These are phyloP conservation scores for Trichoderma breve DNA, from an alignment of 2,329 filamentous ascomycete genomes.

Conservation along the genomic window DNA sequence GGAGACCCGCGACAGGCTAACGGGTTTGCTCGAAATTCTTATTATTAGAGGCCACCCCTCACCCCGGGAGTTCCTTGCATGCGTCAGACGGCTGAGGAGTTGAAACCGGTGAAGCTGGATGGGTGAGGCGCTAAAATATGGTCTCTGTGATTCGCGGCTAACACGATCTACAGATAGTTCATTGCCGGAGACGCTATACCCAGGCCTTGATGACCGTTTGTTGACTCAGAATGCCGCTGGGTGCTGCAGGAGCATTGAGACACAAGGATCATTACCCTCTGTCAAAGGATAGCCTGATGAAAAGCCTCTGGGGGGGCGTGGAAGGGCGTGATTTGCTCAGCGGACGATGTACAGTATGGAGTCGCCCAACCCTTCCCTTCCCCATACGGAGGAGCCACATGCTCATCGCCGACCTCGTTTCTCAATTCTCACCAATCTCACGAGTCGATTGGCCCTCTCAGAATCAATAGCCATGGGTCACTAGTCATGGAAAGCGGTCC, in stretches of 20 bases:
- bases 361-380: background rate
- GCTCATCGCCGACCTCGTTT: constrained; percentile 2
- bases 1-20: background rate
- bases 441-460: background rate
- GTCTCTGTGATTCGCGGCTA: constrained; percentile 13
- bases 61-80: constrained; percentile 8
- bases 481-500: background rate
- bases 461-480: background rate
- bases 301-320: background rate
- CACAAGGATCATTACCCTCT: background rate
- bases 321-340: background rate
- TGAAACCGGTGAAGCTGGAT: constrained; percentile 12
- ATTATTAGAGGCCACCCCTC: background rate
- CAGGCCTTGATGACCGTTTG: background rate
- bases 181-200: background rate
- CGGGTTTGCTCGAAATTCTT: background rate
- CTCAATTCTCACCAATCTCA: background rate
- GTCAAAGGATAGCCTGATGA: background rate
- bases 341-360: background rate
- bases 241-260: background rate
- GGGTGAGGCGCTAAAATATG: background rate
- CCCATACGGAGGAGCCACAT: background rate
- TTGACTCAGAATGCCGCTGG: background rate
- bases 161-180: constrained; percentile 7
- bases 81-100: constrained; percentile 2